phyloP scores from a whole-genome alignment of 2,329 filamentous ascomycete genomes.

The Trichocomaceae sp. region DNA sequence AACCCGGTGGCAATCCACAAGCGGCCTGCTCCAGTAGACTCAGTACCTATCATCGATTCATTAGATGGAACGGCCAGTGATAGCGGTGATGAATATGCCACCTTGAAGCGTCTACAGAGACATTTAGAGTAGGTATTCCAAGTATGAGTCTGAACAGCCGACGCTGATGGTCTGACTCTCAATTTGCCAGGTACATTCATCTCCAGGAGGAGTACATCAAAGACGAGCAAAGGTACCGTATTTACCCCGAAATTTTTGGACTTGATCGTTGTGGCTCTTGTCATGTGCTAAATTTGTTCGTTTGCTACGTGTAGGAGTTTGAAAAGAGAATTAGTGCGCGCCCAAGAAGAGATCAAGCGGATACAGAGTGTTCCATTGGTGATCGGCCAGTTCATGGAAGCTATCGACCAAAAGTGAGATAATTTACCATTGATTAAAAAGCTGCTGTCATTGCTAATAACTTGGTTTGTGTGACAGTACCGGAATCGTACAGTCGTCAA shows the following conservation, averaged over 20 bases:
- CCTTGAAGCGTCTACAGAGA: conserved; percentile 90
- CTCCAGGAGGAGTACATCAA: conserved; percentile 99
- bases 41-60: conserved; percentile 83
- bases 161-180: conserved; percentile 4
- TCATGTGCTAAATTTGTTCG: conserved; percentile 12
- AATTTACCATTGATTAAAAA: conserved; percentile 2
- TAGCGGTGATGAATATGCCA: conserved; percentile 86
- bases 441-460: conserved; percentile 11
- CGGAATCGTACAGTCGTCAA: conserved; percentile 96
- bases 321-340: conserved; percentile 93
- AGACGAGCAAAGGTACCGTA: conserved; percentile 79
- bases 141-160: neutral
- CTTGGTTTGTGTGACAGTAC: conserved; percentile 53
- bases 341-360: conserved; percentile 98
- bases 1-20: conserved; percentile 73
- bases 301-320: conserved; percentile 59
- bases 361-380: conserved; percentile 97
- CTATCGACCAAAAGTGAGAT: conserved; percentile 93
- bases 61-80: conserved; percentile 78
- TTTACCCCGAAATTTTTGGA: neutral
- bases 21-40: conserved; percentile 66
- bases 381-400: conserved; percentile 99
- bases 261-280: neutral
- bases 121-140: conserved; percentile 70
- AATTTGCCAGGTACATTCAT: conserved; percentile 67